These are phyloP conservation scores for Backusella macrospora DNA, from an alignment of 192 early-diverging fungal genomes.

Conservation along the genomic window DNA sequence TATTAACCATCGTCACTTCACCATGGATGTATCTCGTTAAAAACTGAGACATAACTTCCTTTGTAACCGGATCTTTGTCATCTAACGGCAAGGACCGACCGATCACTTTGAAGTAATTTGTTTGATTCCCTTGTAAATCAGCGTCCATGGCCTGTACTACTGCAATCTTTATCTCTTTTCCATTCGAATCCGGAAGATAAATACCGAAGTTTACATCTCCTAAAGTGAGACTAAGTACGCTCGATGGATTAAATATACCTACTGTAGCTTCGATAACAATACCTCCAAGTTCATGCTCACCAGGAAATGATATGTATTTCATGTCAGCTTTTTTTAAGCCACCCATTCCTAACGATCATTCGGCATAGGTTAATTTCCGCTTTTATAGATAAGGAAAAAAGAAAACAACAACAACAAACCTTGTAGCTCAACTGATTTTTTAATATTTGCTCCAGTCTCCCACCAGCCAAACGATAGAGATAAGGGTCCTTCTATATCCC, in stretches of 20 bases:
- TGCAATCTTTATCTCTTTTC: slow-evolving; percentile 34
- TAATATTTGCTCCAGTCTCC: not conserved
- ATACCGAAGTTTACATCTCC: slow-evolving; percentile 46
- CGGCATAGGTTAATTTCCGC: not conserved
- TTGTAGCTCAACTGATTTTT: slow-evolving; percentile 17
- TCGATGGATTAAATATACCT: slow-evolving; percentile 41
- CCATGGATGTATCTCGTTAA: slow-evolving; percentile 37
- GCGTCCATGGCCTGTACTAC: slow-evolving; percentile 34
- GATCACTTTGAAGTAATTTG: slow-evolving; percentile 35
- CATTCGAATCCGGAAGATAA: slow-evolving; percentile 22
- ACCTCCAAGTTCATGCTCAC: slow-evolving; percentile 37
- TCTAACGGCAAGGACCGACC: slow-evolving; percentile 30
- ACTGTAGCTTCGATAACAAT: slow-evolving; percentile 28
- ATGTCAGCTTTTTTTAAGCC: slow-evolving; percentile 36
- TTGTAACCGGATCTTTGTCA: slow-evolving; percentile 8
- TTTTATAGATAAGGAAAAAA: too few relatives aligned
- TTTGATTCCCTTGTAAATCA: slow-evolving; percentile 25
- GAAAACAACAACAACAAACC: slow-evolving; percentile 11
- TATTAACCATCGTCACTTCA: slow-evolving; percentile 23
- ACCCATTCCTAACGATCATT: slow-evolving; percentile 35
- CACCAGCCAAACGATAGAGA: slow-evolving; percentile 16
- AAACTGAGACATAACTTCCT: slow-evolving; percentile 25
- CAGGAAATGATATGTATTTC: slow-evolving; percentile 30
- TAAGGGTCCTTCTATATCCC: slow-evolving; percentile 16
- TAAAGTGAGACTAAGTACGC: slow-evolving; percentile 30